A percentile compares a stretch with the other conserved stretches of the same genome.
Evolutionary conservation across 257 asterid genomes (phyloP).

Genomic region (Primulina tabacum): DNA sequence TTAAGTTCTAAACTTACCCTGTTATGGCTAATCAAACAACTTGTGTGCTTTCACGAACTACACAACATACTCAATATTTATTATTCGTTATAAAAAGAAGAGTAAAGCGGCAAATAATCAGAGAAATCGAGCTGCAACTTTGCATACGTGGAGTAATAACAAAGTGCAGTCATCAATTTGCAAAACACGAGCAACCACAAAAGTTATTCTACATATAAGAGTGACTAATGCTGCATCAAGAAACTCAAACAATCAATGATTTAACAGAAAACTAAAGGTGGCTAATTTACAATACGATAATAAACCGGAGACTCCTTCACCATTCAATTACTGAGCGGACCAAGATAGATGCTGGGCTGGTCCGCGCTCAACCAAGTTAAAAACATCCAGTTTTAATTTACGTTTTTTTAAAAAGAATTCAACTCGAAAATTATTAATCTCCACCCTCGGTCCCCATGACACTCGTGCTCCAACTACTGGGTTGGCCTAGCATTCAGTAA

Average conservation of each 20-base stretch:
- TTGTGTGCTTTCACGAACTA: no score
- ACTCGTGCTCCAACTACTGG: no score
- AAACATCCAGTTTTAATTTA: not conserved
- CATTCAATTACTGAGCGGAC: not conserved
- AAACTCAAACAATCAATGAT: not conserved
- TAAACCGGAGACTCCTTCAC: not conserved
- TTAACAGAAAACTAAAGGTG: not conserved
- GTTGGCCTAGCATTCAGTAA: not conserved
- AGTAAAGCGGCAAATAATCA: no score
- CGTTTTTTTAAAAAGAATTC: no score
- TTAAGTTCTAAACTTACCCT: not conserved
- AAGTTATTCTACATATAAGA: not conserved
- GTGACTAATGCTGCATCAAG: not conserved
- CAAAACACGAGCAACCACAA: not conserved
- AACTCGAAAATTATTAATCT: no score
- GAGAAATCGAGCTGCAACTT: no score
- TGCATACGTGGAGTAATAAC: no score
- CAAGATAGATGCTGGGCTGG: not conserved
- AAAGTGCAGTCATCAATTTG: no score
- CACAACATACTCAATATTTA: no score
- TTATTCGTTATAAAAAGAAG: no score
- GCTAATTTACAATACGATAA: constrained; percentile 4
- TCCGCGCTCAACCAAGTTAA: not conserved
- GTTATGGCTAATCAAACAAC: not conserved
- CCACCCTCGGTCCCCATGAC: no score